Conservation (phyloP, 108 stramenopile genomes). For the Nitzschia putrida region DNA sequence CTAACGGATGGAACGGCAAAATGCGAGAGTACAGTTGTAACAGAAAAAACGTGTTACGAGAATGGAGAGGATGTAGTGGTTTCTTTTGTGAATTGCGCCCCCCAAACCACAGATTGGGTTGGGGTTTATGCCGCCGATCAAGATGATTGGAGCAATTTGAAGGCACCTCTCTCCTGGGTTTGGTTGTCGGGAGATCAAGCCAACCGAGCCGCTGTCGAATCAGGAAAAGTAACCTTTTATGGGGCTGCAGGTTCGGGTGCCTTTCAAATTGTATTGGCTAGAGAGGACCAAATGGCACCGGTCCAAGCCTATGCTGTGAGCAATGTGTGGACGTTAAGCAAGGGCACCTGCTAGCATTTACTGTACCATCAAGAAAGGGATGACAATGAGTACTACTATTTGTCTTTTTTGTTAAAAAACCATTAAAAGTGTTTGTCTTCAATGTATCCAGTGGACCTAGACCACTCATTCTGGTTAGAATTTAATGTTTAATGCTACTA, state of each 20-base stretch:
- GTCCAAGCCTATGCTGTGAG: background rate
- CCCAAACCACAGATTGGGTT: slow-evolving; percentile 34
- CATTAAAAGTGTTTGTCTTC: too few relatives aligned
- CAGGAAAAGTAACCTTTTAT: slow-evolving; percentile 4
- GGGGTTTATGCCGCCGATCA: slow-evolving; percentile 25
- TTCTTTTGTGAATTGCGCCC: slow-evolving; percentile 26
- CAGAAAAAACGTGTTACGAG: slow-evolving; percentile 21
- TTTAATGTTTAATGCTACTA: background rate
- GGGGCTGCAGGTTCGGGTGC: background rate
- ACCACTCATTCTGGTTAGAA: background rate
- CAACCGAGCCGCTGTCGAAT: background rate
- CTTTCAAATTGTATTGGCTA: slow-evolving; percentile 7
- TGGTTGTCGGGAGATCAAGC: slow-evolving; percentile 21
- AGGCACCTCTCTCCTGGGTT: slow-evolving; percentile 21
- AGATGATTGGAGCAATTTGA: background rate
- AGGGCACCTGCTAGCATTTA: background rate
- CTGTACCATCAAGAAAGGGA: background rate
- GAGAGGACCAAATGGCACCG: background rate
- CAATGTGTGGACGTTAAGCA: background rate
- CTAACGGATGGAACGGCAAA: too few relatives aligned
- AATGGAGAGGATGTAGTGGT: slow-evolving; percentile 24
- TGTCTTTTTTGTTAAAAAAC: too few relatives aligned
- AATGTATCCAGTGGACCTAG: too few relatives aligned
- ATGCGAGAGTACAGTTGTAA: slow-evolving; percentile 6
- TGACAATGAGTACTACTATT: background rate